Conservation (phyloP, 371 early-diverging fungal species). For the Mucor racemosus region DNA sequence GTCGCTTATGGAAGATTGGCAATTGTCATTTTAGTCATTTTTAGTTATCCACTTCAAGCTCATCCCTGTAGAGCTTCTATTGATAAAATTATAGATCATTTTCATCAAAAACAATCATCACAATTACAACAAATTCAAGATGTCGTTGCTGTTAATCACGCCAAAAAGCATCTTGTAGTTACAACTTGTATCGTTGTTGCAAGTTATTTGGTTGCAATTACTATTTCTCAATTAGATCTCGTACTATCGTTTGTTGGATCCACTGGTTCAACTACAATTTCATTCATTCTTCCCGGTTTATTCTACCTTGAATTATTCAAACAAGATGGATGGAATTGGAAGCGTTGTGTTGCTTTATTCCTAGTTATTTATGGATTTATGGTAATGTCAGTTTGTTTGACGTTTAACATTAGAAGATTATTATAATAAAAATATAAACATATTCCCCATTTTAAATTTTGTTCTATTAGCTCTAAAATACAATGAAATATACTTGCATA, state of each 20-base stretch:
- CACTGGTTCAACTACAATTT: conserved; percentile 98
- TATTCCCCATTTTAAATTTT: neutral
- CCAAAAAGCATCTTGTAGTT: conserved; percentile 56
- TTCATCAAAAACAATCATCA: neutral
- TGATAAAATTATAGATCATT: conserved; percentile 73
- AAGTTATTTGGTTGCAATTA: conserved; percentile 77
- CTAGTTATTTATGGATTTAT: conserved; percentile 62
- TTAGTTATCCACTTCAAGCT: conserved; percentile 98
- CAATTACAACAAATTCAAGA: conserved; percentile 19
- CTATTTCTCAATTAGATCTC: conserved; percentile 77
- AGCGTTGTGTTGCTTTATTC: conserved; percentile 51
- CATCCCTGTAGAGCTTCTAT: conserved; percentile 96
- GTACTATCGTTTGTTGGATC: conserved; percentile 97
- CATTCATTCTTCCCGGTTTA: conserved; percentile 96
- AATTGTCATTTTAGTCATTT: conserved; percentile 90
- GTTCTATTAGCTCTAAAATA: neutral
- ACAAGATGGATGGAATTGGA: conserved; percentile 57
- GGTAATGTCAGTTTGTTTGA: conserved; percentile 69
- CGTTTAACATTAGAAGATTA: conserved; percentile 58
- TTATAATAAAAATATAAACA: conserved; percentile 5
- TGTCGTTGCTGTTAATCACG: conserved; percentile 24
- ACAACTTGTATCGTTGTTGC: conserved; percentile 72
- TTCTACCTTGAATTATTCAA: conserved; percentile 89
- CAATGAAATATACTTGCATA: neutral
- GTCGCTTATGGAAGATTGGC: conserved; percentile 89